Base-by-base conservation (phyloP, 1,284 basidiomycete species). In the Papiliotrema laurentii region DNA sequence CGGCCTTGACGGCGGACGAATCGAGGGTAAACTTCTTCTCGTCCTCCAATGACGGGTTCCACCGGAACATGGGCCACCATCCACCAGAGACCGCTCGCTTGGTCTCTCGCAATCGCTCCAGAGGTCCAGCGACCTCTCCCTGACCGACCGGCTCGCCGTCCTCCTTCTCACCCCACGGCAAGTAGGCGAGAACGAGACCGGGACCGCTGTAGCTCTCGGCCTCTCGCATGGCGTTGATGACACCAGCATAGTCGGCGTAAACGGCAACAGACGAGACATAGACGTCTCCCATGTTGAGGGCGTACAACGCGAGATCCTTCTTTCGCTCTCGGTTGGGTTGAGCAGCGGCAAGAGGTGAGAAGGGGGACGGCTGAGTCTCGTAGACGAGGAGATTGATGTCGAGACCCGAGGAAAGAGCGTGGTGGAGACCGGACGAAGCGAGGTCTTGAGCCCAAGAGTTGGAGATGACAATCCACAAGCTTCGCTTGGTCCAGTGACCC, bases 401-500 rank as follows among this genome's bases (percentile, higher is more conserved):
- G 57, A 91, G 81, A 16, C 85, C 83, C 5, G 90, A 94, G 21
- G 92, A 84, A 50, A 97, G 87, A 59, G 86, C 85, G 64, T 97
- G 94, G 73, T 98, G 94, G 39, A 97, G 78, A 56, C 93, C 94
- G 3, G 91, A 93, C n/a, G 91, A 84, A 38, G 93, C 94, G 42
- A 97, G 83, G 73, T 97, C 94, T 69, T 94, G 91, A 0, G 93
- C 87, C 94, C 94, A 98, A 0, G 90, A 87, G 69, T 98, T 94
- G 42, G 90, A 96, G 22, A 94, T 92, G 60, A 97, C 86, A 71
- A 98, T 97, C 93, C 93, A 98, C 50, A 89, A 80, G 1, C 87
- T 89, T 38, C 78, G 77, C 14, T 82, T 76, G 39, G 80, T 75
- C 61, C 93, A 82, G 59, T 84, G 80, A 28, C 79, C 72, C 27